phyloP scores from a whole-genome alignment of 805 yeast genomes.

The Starmerella vitae region DNA sequence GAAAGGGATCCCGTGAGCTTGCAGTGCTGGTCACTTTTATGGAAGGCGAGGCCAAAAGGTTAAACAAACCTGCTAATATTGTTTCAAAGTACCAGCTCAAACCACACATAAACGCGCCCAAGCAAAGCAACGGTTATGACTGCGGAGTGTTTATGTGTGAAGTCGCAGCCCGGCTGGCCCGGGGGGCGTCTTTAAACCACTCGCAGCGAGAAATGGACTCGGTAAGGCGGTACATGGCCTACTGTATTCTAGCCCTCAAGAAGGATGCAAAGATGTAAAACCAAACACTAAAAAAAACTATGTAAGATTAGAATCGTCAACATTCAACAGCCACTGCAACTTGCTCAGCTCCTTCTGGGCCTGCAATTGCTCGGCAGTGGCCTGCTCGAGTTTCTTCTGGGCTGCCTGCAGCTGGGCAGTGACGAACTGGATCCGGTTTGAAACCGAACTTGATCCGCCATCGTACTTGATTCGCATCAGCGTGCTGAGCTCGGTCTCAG shows the following conservation, averaged over 20 bases:
- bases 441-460: background rate
- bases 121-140: conserved; percentile 79
- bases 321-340: background rate
- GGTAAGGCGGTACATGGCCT: conserved; percentile 57
- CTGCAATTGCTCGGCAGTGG: background rate
- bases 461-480: conserved; percentile 23
- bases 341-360: background rate
- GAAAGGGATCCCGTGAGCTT: conserved; percentile 25
- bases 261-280: background rate
- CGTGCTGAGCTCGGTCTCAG: conserved; percentile 59
- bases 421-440: background rate
- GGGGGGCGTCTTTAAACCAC: conserved; percentile 39
- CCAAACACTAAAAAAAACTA: background rate
- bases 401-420: background rate
- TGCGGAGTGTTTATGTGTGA: conserved; percentile 92
- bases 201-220: conserved; percentile 54
- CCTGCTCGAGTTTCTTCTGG: background rate
- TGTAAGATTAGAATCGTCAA: background rate
- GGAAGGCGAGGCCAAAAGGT: conserved; percentile 48
- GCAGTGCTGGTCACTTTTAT: conserved; percentile 46
- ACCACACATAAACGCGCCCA: conserved; percentile 44
- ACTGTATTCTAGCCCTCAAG: conserved; percentile 4
- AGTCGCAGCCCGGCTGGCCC: conserved; percentile 49
- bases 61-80: conserved; percentile 23
- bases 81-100: conserved; percentile 24